These are phyloP conservation scores for Diversispora eburnea DNA, from an alignment of 192 early-diverging fungal genomes.

Conservation along the genomic window DNA sequence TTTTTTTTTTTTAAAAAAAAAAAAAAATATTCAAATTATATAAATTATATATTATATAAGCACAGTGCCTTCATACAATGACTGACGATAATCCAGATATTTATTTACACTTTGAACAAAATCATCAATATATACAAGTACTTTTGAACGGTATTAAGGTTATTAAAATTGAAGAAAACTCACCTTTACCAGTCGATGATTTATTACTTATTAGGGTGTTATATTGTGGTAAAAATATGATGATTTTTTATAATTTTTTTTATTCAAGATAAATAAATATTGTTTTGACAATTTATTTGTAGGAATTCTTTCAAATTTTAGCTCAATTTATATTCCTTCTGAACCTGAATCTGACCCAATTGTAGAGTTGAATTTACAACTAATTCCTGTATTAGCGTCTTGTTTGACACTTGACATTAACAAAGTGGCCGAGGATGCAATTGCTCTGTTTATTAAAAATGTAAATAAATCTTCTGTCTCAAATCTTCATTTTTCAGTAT, in stretches of 20 bases:
- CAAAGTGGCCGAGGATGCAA: slow-evolving; percentile 40
- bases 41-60: slow-evolving; percentile 32
- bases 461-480: slow-evolving; percentile 28
- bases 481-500: neutral
- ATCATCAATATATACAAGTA: slow-evolving; percentile 50
- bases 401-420: slow-evolving; percentile 51
- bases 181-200: slow-evolving; percentile 42
- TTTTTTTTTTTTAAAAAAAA: too few relatives aligned
- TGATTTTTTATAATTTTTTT: slow-evolving; percentile 32
- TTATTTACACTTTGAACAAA: slow-evolving; percentile 52
- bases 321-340: slow-evolving; percentile 39
- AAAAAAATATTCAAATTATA: too few relatives aligned
- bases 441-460: slow-evolving; percentile 36
- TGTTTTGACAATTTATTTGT: slow-evolving; percentile 17
- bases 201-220: slow-evolving; percentile 63
- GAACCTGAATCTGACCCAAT: slow-evolving; percentile 31
- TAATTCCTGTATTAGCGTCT: slow-evolving; percentile 45
- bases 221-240: slow-evolving; percentile 51
- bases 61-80: slow-evolving; percentile 78
- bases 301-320: slow-evolving; percentile 51
- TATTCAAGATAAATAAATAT: neutral
- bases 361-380: slow-evolving; percentile 40
- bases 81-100: slow-evolving; percentile 72
- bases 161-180: slow-evolving; percentile 29
- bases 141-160: slow-evolving; percentile 50